Base-by-base conservation (phyloP, 192 early-diverging fungal genomes). In the Geranomyces variabilis region DNA sequence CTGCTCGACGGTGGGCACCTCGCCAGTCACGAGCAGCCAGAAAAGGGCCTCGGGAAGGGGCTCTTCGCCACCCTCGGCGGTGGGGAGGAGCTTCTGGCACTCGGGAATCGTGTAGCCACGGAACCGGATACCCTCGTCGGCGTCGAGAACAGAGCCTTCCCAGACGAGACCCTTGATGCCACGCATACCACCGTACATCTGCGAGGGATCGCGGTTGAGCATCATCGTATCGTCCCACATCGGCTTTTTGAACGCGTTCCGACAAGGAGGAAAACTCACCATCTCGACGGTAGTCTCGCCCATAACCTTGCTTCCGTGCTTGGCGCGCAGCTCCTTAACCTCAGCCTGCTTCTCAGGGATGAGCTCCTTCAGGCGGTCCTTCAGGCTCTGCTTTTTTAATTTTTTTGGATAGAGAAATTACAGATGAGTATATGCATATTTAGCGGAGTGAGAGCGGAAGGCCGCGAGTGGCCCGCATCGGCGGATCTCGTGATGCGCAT, bases 51-150 rank as follows among this genome's bases (percentile, higher is more conserved):
- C 97, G 61, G 97, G 97, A n/a, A 96, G 90, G 67, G 96, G 95
- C 85, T 99, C 95, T 45, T 82, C 73, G 58, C 95, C 95, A 75
- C 87, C 91, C 58, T 89, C 85, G 75, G 94, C 94, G 71, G 85
- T 81, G 74, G 97, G 97, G 67, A 99, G 92, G 44, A 87, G 79
- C 81, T 91, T 81, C 83, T 96, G 95, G 83, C 95, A 96, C 78
- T 99, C 97, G 63, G 95, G 93, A 74, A 99, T 97, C 79, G 94
- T 94, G 77, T 89, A 81, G 59, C 92, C 93, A 79, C 93, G 95
- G 93, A 99, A 99, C 77, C 93, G 91, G 81, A 99, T 99, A 81
- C 97, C 97, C 87, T 99, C 97, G 58, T 97, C 90, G 62, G 97
- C 84, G 79, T 99, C 97, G 62, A 99, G 87, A 46, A 99, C 93